Evolutionary conservation across 345 rosid genomes (phyloP), one percentile per base, ranked within the genome.

Genomic region (Bruguiera gymnorhiza): DNA sequence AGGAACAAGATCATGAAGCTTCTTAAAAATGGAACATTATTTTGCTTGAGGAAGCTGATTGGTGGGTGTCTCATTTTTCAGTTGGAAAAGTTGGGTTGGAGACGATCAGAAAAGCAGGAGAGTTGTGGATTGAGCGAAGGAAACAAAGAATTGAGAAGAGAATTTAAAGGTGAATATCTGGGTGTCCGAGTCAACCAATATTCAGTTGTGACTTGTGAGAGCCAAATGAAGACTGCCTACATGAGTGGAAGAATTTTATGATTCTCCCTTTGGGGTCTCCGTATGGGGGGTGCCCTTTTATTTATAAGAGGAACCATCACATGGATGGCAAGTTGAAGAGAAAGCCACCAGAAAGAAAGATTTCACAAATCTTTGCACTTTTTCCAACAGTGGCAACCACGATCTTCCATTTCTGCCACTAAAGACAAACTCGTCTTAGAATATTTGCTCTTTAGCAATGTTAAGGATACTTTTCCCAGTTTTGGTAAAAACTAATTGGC

Each of bases 331-430:
- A 87, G 87, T 81, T 84, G 98, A 83, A 82, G 83, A 67, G 81
- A 34, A 77, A 71, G 84, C 79, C 77, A 75, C 87, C 72, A 69
- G 81, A 81, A 90, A 79, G 82, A 84, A 89, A 89, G 96, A 88
- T 91, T 83, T 67, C 75, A 77, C 86, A 83, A 77, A 89, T 89
- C 94, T 88, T 83, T 79, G 73, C 81, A 83, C 93, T 80, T 93
- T 93, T 85, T 23, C 74, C 37, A 81, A 91, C 92, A 89, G 96
- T 88, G 78, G 83, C 91, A 77, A 76, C 91, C 92, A 86, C 87
- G 73, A 75, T 73, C 83, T 65, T 66, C 58, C 71, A 83, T 84
- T 83, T 84, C 82, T 84, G 68, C 57, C 73, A 74, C 72, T 74
- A 74, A 78, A 85, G 83, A 82, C 85, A 84, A 84, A 76, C 68